Evolutionary conservation across 2,329 filamentous ascomycete genomes (phyloP).

Genomic region (Penicillium sp.): DNA sequence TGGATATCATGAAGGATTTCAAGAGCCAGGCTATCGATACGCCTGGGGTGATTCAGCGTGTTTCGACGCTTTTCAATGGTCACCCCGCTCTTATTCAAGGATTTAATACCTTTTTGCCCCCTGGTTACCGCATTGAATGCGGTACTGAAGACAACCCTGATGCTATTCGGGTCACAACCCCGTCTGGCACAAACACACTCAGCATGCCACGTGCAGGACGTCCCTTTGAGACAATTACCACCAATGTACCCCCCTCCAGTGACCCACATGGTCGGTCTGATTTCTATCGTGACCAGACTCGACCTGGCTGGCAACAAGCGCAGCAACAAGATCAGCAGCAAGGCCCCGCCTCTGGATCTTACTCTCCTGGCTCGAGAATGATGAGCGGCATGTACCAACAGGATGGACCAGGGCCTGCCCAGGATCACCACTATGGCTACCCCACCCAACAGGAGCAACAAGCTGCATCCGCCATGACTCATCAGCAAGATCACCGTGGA

Average conservation of each 20-base stretch:
- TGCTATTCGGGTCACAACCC: slow-evolving; percentile 92
- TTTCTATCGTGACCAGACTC: slow-evolving; percentile 40
- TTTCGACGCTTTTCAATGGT: slow-evolving; percentile 91
- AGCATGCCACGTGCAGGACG: slow-evolving; percentile 60
- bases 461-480: slow-evolving; percentile 49
- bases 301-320: slow-evolving; percentile 40
- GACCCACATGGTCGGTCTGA: slow-evolving; percentile 36
- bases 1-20: slow-evolving; percentile 99
- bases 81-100: slow-evolving; percentile 95
- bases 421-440: slow-evolving; percentile 45
- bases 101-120: slow-evolving; percentile 96
- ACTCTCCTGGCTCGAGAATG: slow-evolving; percentile 43
- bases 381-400: slow-evolving; percentile 40
- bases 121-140: slow-evolving; percentile 94
- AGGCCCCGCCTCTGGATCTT: slow-evolving; percentile 33
- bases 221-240: slow-evolving; percentile 33
- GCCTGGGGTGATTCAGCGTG: slow-evolving; percentile 92
- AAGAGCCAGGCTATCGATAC: slow-evolving; percentile 99
- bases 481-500: slow-evolving; percentile 64
- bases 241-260: slow-evolving; percentile 33
- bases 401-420: slow-evolving; percentile 38
- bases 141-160: slow-evolving; percentile 91
- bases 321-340: slow-evolving; percentile 33
- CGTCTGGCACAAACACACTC: slow-evolving; percentile 93
- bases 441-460: slow-evolving; percentile 46